phyloP scores from a whole-genome alignment of 1,284 basidiomycete genomes.

The Ceratobasidium papillatum region DNA sequence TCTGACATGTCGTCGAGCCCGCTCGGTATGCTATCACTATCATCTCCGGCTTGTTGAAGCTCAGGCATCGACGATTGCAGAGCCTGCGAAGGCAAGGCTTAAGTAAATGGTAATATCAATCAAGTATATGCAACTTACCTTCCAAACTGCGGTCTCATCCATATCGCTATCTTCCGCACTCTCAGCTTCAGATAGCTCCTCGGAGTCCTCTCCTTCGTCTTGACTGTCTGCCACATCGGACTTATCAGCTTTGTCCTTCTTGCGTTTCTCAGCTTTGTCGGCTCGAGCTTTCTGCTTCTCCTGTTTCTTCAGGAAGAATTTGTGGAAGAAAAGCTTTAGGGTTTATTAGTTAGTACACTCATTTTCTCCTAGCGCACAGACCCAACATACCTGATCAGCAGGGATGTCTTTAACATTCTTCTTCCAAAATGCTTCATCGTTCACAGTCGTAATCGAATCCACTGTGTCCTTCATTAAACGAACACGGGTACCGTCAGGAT shows the following conservation, averaged over 20 bases:
- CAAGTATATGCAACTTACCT: neutral
- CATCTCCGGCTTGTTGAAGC: conserved; percentile 51
- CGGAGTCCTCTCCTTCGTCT: neutral
- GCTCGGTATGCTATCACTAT: conserved; percentile 47
- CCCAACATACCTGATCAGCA: conserved; percentile 77
- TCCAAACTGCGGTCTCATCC: conserved; percentile 51
- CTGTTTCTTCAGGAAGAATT: conserved; percentile 57
- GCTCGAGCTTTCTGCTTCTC: conserved; percentile 65
- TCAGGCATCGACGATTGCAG: conserved; percentile 40
- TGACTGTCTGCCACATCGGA: conserved; percentile 28
- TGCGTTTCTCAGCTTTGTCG: conserved; percentile 59
- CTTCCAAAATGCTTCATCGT: conserved; percentile 82
- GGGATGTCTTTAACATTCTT: conserved; percentile 79
- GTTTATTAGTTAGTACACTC: conserved; percentile 64
- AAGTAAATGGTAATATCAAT: neutral
- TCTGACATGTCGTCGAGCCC: conserved; percentile 45
- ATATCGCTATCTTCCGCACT: conserved; percentile 53
- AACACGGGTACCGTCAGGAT: conserved; percentile 68
- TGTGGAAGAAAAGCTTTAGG: conserved; percentile 70
- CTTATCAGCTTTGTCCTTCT: conserved; percentile 51
- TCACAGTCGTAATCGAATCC: conserved; percentile 64
- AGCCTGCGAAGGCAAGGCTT: neutral
- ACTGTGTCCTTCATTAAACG: conserved; percentile 71
- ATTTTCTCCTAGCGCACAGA: neutral
- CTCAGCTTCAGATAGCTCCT: conserved; percentile 45